Evolutionary conservation across 257 asterid genomes (phyloP).

Genomic region (Marsdenia floribunda): DNA sequence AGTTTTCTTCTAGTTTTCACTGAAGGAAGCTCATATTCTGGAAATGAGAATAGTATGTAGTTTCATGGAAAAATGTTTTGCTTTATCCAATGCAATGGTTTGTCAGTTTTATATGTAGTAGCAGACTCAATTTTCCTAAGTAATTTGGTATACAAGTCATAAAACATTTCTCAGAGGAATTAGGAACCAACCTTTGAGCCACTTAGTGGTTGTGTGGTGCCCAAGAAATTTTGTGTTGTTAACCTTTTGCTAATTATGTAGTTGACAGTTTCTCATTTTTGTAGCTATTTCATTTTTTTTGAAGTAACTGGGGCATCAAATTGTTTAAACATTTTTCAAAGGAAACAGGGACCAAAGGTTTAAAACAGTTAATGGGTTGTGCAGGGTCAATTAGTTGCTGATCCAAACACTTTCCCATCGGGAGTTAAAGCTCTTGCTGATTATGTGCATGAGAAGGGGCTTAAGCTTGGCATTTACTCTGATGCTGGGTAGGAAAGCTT

Average conservation of each 20-base stretch:
- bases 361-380: constrained; percentile 10
- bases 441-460: constrained; percentile 84
- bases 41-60: background rate
- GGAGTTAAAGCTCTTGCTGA: constrained; percentile 88
- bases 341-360: background rate
- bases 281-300: too few relatives aligned
- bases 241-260: too few relatives aligned
- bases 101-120: background rate
- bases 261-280: background rate
- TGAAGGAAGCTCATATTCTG: background rate
- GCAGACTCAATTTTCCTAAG: background rate
- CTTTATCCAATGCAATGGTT: background rate
- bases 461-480: constrained; percentile 91
- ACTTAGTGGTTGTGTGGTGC: constrained; percentile 44
- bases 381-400: constrained; percentile 76
- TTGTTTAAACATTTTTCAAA: background rate
- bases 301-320: background rate
- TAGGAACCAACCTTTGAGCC: background rate
- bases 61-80: background rate
- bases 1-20: background rate
- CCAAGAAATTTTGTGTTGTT: constrained; percentile 15
- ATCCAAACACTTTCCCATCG: constrained; percentile 66
- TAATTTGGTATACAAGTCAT: background rate
- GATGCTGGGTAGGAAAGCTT: constrained; percentile 85
- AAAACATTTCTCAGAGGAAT: background rate